Evolutionary conservation across 2,329 filamentous ascomycete species (phyloP), one percentile per base, ranked within the genome.

Genomic region (Aspergillus ustus): DNA sequence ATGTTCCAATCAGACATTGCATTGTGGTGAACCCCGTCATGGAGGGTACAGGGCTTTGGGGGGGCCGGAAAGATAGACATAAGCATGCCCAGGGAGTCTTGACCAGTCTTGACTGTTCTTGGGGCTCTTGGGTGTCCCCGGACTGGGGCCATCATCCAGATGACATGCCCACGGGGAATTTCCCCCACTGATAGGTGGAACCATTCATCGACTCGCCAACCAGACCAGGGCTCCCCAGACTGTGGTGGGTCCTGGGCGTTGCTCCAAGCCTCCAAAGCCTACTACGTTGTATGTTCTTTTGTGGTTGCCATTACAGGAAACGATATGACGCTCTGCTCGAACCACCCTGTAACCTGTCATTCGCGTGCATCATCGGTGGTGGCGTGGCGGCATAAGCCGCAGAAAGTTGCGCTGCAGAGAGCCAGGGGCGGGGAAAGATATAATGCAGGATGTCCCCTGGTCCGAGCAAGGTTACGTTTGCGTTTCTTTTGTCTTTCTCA

Each of bases 21-120:
- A 20, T n/a, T 4, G 1, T 6, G 6, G 49, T 25, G 2, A 17
- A 19, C 54, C 11, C 7, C 17, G 31, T 25, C 1, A 37, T 56
- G 53, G 44, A 19, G 19, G 53, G 45, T 46, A 45, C 9, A 29
- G 37, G n/a, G 17, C 8, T 29, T 19, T 19, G 37, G 48, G 48
- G 46, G 37, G n/a, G n/a, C n/a, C 48, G 25, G 25, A 45, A 52
- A 44, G 25, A 51, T 19, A 6, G 37, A 57, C 45, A 43, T 31
- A 57, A 57, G 54, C 54, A 50, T 44, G 15, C 11, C 40, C 48
- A 52, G 52, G 48, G 2, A 19, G 9, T 34, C 48, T 52, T 58
- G 48, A 45, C 48, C 55, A 58, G 11, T 45, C 55, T 58, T 52
- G 19, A 45, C 48, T 22, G n/a, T 40, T 28, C 54, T 58, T 52